Evolutionary conservation across 2,329 filamentous ascomycete genomes (phyloP).

Genomic region (Trichoderma sp.): DNA sequence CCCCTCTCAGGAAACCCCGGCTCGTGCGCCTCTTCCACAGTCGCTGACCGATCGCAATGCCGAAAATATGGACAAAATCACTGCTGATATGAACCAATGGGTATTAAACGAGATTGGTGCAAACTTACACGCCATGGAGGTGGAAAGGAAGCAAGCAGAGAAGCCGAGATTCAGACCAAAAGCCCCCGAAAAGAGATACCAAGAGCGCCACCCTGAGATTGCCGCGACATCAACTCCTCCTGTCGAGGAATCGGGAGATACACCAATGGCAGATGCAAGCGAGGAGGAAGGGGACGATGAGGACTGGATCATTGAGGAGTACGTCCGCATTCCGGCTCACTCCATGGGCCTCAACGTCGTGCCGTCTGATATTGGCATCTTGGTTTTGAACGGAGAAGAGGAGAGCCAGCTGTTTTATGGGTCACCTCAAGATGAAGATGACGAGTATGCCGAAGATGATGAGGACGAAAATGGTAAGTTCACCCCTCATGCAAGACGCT

Average conservation of each 20-base stretch:
- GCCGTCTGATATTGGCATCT: slow-evolving; percentile 51
- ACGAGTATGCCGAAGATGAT: slow-evolving; percentile 57
- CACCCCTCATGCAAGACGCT: background rate
- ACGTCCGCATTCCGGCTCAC: slow-evolving; percentile 57
- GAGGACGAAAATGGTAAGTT: slow-evolving; percentile 62
- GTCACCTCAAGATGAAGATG: slow-evolving; percentile 58
- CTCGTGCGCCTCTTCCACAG: slow-evolving; percentile 32
- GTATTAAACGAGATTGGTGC: slow-evolving; percentile 57
- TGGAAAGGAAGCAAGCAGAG: slow-evolving; percentile 36
- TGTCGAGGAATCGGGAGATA: slow-evolving; percentile 25
- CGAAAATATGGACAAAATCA: slow-evolving; percentile 49
- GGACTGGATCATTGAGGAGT: slow-evolving; percentile 64
- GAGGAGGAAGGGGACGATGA: slow-evolving; percentile 49
- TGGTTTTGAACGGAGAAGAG: slow-evolving; percentile 57
- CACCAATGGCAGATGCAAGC: slow-evolving; percentile 39
- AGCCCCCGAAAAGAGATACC: slow-evolving; percentile 51
- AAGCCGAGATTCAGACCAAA: slow-evolving; percentile 53
- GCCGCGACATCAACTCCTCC: background rate
- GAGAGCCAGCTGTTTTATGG: slow-evolving; percentile 60
- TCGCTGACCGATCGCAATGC: slow-evolving; percentile 35
- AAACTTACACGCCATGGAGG: slow-evolving; percentile 48
- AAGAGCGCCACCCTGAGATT: slow-evolving; percentile 52
- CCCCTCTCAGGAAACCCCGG: slow-evolving; percentile 24
- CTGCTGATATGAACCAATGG: slow-evolving; percentile 57
- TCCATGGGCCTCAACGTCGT: slow-evolving; percentile 46